Conservation (phyloP, 108 stramenopile species). For the Cylindrotheca closterium region DNA sequence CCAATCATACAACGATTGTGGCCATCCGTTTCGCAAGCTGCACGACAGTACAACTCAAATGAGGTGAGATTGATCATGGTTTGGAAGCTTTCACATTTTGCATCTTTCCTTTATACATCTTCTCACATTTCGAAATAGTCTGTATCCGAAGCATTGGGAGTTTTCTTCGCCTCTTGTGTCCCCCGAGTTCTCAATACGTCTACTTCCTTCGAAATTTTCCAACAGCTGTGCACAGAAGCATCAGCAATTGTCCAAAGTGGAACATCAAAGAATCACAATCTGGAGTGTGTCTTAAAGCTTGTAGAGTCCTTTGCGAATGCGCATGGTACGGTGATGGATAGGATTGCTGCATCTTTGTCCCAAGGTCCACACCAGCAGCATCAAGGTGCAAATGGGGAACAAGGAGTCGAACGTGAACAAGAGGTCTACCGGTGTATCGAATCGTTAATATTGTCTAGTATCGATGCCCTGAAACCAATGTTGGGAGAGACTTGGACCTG, state of each 20-base stretch:
- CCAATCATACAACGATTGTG: slow-evolving; percentile 40
- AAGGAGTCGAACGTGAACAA: not conserved
- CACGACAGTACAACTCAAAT: slow-evolving; percentile 23
- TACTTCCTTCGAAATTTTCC: slow-evolving; percentile 5
- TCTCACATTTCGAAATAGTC: slow-evolving; percentile 5
- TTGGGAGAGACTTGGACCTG: slow-evolving; percentile 17
- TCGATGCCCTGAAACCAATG: slow-evolving; percentile 9
- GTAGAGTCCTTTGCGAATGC: not conserved
- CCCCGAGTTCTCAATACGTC: not conserved
- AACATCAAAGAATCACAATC: not conserved
- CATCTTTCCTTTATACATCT: not conserved
- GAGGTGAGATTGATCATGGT: slow-evolving; percentile 37
- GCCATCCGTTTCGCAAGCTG: slow-evolving; percentile 40
- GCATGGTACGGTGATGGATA: slow-evolving; percentile 13
- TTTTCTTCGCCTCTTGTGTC: slow-evolving; percentile 15
- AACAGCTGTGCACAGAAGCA: slow-evolving; percentile 16
- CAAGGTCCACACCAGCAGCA: not conserved
- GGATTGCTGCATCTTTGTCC: not conserved
- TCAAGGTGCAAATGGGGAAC: not conserved
- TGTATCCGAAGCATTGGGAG: slow-evolving; percentile 12
- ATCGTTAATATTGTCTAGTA: slow-evolving; percentile 9
- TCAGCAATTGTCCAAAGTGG: slow-evolving; percentile 7
- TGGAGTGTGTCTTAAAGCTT: slow-evolving; percentile 10
- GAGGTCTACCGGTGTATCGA: slow-evolving; percentile 8
- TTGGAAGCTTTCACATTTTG: not conserved